These are phyloP conservation scores for Pyronema omphalodes DNA, from an alignment of 495 filamentous ascomycete genomes.

Conservation along the genomic window DNA sequence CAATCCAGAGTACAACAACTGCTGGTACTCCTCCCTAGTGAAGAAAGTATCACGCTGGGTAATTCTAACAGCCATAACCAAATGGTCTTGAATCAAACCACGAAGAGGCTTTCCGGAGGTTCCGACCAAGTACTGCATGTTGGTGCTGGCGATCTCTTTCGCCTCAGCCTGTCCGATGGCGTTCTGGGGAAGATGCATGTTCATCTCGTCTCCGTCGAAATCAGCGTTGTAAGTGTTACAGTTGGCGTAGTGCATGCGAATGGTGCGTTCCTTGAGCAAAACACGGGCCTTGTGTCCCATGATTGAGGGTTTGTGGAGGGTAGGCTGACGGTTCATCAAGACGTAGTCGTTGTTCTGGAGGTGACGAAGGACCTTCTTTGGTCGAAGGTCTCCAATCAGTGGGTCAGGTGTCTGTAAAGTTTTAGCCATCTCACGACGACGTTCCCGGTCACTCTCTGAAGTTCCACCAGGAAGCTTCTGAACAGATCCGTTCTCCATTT, in stretches of 20 bases:
- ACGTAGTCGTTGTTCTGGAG: constrained; percentile 92
- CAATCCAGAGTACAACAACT: constrained; percentile 75
- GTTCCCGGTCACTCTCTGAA: constrained; percentile 65
- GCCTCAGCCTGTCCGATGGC: constrained; percentile 87
- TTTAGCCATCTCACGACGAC: constrained; percentile 18
- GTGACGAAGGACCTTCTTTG: constrained; percentile 95
- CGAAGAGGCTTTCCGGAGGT: constrained; percentile 87
- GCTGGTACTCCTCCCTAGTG: constrained; percentile 69
- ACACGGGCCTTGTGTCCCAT: constrained; percentile 95
- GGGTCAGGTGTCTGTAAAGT: constrained; percentile 66
- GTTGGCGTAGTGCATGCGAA: constrained; percentile 99
- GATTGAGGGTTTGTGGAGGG: constrained; percentile 97
- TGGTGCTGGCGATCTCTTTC: constrained; percentile 78
- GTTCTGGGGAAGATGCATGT: constrained; percentile 99
- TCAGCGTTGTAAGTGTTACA: constrained; percentile 99
- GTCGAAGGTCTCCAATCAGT: constrained; percentile 53
- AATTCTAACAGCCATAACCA: constrained; percentile 80
- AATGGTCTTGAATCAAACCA: constrained; percentile 97
- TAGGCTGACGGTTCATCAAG: constrained; percentile 99
- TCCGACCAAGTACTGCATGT: constrained; percentile 88
- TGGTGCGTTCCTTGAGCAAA: constrained; percentile 81
- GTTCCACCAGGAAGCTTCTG: constrained; percentile 75
- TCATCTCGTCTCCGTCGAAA: constrained; percentile 99
- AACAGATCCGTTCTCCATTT: constrained; percentile 86
- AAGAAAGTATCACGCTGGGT: constrained; percentile 91